These are phyloP conservation scores for Chlamydomonas reinhardtii DNA, from an alignment of 163 green algal species.

Conservation along the genomic window DNA sequence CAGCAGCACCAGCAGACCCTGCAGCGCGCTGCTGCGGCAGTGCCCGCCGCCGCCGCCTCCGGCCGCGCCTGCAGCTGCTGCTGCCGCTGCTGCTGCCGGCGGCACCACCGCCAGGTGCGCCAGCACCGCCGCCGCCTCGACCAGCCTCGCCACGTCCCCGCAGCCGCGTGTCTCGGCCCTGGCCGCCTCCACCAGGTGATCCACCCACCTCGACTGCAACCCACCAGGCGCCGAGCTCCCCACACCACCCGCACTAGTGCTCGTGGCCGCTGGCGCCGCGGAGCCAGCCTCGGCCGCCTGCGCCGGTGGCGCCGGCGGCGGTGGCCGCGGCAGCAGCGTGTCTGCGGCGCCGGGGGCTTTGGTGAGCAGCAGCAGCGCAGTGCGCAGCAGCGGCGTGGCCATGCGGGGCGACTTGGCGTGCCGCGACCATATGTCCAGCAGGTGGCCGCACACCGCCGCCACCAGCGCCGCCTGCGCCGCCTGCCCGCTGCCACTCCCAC, in stretches of 20 bases:
- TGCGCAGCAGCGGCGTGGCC: constrained; percentile 50
- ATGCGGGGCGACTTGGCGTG: constrained; percentile 56
- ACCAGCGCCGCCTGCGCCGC: background rate
- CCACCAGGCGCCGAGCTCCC: background rate
- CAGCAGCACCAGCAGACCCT: constrained; percentile 77
- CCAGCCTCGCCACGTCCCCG: constrained; percentile 78
- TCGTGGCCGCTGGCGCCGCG: too few relatives aligned
- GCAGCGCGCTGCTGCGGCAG: constrained; percentile 63
- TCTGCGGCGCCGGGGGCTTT: constrained; percentile 30
- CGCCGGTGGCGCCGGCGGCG: constrained; percentile 9
- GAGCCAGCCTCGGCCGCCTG: too few relatives aligned
- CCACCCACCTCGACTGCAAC: constrained; percentile 31
- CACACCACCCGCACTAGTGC: too few relatives aligned
- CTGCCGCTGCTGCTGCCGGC: too few relatives aligned
- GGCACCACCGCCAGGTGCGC: constrained; percentile 63
- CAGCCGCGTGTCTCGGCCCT: constrained; percentile 68
- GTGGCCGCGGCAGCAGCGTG: constrained; percentile 4
- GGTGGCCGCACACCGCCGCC: background rate
- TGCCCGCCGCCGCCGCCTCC: background rate
- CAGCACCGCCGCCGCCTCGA: constrained; percentile 72
- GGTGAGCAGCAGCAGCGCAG: constrained; percentile 70
- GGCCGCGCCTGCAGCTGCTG: too few relatives aligned
- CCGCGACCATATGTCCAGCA: constrained; percentile 58
- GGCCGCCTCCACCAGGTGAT: constrained; percentile 64
- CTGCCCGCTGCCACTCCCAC: background rate